A percentile compares a stretch with the other conserved stretches of the same genome.
These are phyloP conservation scores for Sarocladiaceae sp. DNA, from an alignment of 2,329 filamentous ascomycete species.

Conservation along the genomic window DNA sequence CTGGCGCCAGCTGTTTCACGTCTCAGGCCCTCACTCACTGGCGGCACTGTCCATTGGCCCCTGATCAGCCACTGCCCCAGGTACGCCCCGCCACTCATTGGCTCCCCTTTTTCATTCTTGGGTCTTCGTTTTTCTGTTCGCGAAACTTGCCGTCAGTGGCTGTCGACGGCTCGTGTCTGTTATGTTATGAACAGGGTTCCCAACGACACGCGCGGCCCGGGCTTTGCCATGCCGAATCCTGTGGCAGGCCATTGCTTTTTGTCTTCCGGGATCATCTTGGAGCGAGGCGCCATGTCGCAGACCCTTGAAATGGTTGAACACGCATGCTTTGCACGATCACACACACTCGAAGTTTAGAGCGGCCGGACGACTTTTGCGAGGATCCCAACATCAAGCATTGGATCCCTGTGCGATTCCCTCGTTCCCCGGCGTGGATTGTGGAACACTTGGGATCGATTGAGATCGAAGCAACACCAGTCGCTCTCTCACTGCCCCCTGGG, in stretches of 20 bases:
- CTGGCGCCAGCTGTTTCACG: constrained; percentile 7
- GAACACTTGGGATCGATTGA: no score
- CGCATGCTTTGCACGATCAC: no score
- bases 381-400: constrained; percentile 6
- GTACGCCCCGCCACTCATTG: background rate
- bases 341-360: no score
- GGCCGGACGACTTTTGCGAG: no score
- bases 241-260: background rate
- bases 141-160: background rate
- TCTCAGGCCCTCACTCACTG: background rate
- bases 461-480: no score
- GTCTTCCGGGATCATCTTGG: background rate
- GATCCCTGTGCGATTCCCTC: constrained; percentile 2
- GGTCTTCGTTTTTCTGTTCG: background rate
- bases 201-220: no score
- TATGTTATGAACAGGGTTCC: no score
- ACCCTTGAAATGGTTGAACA: no score
- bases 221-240: background rate
- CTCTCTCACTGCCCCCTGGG: no score
- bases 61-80: background rate
- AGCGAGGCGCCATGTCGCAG: no score
- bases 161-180: no score
- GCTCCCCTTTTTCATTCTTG: background rate
- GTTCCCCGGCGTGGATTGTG: background rate
- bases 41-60: background rate